phyloP scores from a whole-genome alignment of 2,329 filamentous ascomycete species.

The Dactylellina haptotyla region DNA sequence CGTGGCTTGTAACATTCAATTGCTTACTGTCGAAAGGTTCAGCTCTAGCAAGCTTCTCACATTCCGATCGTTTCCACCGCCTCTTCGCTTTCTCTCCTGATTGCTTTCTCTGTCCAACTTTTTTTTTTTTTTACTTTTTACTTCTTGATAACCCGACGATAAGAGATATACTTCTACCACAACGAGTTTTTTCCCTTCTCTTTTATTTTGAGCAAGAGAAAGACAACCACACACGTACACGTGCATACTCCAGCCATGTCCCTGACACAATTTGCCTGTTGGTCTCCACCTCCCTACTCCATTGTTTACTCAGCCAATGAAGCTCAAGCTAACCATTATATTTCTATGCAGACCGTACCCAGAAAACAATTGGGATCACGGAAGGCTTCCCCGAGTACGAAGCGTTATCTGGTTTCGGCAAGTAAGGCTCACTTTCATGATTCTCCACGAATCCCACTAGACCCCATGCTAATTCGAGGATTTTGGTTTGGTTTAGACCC shows the following conservation, averaged over 20 bases:
- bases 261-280: slow-evolving; percentile 58
- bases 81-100: not conserved
- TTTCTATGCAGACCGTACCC: slow-evolving; percentile 75
- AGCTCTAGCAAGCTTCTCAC: not conserved
- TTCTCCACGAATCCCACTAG: not conserved
- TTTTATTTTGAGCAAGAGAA: slow-evolving; percentile 22
- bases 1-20: slow-evolving; percentile 20
- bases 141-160: not conserved
- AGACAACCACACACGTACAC: slow-evolving; percentile 22
- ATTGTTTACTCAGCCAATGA: not conserved
- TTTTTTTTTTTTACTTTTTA: not conserved
- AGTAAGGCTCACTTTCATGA: slow-evolving; percentile 61
- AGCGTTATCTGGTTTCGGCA: slow-evolving; percentile 79
- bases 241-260: slow-evolving; percentile 39
- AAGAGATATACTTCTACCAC: slow-evolving; percentile 6
- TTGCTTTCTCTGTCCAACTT: slow-evolving; percentile 7
- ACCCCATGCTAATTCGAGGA: slow-evolving; percentile 49
- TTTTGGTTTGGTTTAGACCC: slow-evolving; percentile 67
- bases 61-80: slow-evolving; percentile 1
- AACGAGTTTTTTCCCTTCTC: not conserved
- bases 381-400: slow-evolving; percentile 91
- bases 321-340: slow-evolving; percentile 45
- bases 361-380: slow-evolving; percentile 93
- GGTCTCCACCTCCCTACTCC: slow-evolving; percentile 36
- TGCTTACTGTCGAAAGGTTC: slow-evolving; percentile 27